Evolutionary conservation across 1,284 basidiomycete genomes (phyloP), one percentile per base, ranked within the genome.

Genomic region (Sphaerobolus stellatus): DNA sequence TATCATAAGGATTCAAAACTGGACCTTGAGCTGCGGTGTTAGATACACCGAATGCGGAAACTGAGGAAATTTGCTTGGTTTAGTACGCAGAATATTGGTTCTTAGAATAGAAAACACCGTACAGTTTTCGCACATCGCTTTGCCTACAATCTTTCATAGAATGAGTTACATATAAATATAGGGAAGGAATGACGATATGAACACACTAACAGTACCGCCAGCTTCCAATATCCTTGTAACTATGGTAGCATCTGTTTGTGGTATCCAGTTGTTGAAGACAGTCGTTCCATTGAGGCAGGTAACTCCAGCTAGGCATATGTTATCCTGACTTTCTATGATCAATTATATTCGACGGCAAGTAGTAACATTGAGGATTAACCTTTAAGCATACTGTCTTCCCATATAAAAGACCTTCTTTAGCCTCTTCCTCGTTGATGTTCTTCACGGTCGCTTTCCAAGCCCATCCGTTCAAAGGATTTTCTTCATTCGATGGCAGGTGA

Each of bases 1-100:
- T 58, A 8, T 73, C 76, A 57, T 72, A 73, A 3, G 74, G 72
- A 54, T 79, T 79, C 52, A 75, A 68, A 3, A 79, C 74, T 7
- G 71, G 72, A 1, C 74, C 73, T 18, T 64, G 66, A 11, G 66
- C 67, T 6, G 75, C 65, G 29, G 72, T 71, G 59, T 71, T 72
- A 1, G 75, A 76, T 2, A 66, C 65, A 4, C 67, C 67, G 45
- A 69, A 73, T 16, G 71, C 68, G 27, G 69, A 74, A 58, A 75
- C 68, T 52, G 28, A 22, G 8, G 22, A 24, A 33, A n/a, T n/a
- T n/a, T n/a, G n/a, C n/a, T n/a, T n/a, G n/a, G n/a, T n/a, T n/a
- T n/a, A n/a, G 24, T 29, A 13, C 11, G 9, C 24, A 31, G 13
- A 9, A 24, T 16, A 18, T 13, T 16, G 20, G 20, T 24, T 20